These are phyloP conservation scores for Lepidium africanum DNA, from an alignment of 345 rosid species.

Conservation along the genomic window DNA sequence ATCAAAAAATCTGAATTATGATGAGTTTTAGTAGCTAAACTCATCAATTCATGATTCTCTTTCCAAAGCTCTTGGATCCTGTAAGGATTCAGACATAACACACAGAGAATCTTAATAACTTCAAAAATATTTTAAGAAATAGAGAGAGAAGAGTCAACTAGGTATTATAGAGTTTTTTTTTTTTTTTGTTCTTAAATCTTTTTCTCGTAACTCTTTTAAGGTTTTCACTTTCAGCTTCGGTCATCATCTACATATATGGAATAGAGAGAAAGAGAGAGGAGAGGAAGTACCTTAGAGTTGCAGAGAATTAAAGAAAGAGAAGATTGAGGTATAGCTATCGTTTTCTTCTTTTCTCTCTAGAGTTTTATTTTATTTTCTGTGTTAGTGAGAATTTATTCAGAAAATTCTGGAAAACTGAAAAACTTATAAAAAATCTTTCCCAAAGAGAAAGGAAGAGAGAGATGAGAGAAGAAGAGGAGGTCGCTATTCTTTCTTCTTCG, in stretches of 20 bases:
- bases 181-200: slow-evolving; percentile 7
- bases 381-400: slow-evolving; percentile 28
- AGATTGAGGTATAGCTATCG: slow-evolving; percentile 47
- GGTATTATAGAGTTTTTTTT: slow-evolving; percentile 18
- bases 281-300: slow-evolving; percentile 38
- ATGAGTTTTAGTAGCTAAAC: slow-evolving; percentile 11
- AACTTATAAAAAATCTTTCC: slow-evolving; percentile 13
- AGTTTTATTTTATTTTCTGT: slow-evolving; percentile 13
- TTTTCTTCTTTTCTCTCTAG: slow-evolving; percentile 40
- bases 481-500: slow-evolving; percentile 46
- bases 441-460: slow-evolving; percentile 33
- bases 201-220: slow-evolving; percentile 21
- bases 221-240: slow-evolving; percentile 25
- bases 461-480: slow-evolving; percentile 15
- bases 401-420: slow-evolving; percentile 22
- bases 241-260: slow-evolving; percentile 26
- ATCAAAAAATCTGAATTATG: slow-evolving; percentile 12
- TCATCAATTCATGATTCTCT: slow-evolving; percentile 22
- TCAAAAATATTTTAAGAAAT: background rate
- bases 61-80: slow-evolving; percentile 26
- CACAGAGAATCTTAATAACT: slow-evolving; percentile 10
- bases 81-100: slow-evolving; percentile 21
- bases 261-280: slow-evolving; percentile 9
- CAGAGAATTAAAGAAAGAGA: slow-evolving; percentile 37
- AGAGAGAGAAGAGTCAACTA: slow-evolving; percentile 18